Evolutionary conservation across 192 early-diverging fungal genomes (phyloP), one percentile per base, ranked within the genome.

Genomic region (Podila clonocystis): DNA sequence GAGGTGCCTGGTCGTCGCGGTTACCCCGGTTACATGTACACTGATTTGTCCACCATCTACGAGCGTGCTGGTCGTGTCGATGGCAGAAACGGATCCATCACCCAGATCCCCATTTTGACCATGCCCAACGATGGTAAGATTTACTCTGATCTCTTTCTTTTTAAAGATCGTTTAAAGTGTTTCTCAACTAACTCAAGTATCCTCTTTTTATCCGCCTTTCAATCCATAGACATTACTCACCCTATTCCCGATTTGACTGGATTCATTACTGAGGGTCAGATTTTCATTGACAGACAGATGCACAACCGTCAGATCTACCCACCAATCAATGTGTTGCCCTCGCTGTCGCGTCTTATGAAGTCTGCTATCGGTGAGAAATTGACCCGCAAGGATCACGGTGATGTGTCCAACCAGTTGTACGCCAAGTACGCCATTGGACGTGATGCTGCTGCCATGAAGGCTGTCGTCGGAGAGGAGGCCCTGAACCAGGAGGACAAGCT

Each of bases 1-100:
- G 98, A 99, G 89, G 98, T 99, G 4, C 98, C 98, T 9, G 98
- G 98, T 83, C 95, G 98, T 83, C 95, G 97, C 84, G 98, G 98
- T 74, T 99, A 99, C 87, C 98, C 98, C 20, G 98, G 98, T 87
- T 99, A 99, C 83, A 99, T 99, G 98, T 99, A 99, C 89, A 99
- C 98, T 11, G 98, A 99, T 92, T 91, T 99, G 88, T 97, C 98
- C 28, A 99, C 97, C 66, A 99, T 99, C 76, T 99, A 99, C 79
- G 98, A 99, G 87, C 93, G 98, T 82, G 98, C 97, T 19, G 98
- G 98, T 57, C 95, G 98, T 73, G 98, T 99, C 19, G 93, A 93
- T 62, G 98, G 98, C 64, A 89, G 98, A 65, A 98, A 97, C 85
- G 98, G 98, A 62, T 96, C 94, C 45, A 99, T 99, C 68, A 99